Evolutionary conservation across 1,139 yeast species (phyloP).

Genomic region (Chernovozyma aurita): DNA sequence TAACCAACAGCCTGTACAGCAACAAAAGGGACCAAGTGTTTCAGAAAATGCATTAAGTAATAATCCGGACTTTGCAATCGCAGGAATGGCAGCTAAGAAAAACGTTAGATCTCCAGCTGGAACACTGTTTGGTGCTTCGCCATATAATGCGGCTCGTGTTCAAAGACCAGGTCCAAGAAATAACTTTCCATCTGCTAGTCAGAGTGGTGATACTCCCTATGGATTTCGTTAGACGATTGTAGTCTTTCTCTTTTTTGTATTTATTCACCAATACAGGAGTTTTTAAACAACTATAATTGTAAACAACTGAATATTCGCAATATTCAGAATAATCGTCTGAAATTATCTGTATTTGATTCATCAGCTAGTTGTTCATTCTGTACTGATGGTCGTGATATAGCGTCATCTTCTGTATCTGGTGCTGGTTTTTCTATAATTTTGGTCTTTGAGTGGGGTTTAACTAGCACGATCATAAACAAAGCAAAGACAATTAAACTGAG

Average conservation of each 20-base stretch:
- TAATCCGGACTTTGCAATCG: constrained; percentile 50
- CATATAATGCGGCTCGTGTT: constrained; percentile 2
- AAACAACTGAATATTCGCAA: too few species aligned
- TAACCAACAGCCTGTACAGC: constrained; percentile 4
- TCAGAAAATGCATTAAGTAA: constrained; percentile 46
- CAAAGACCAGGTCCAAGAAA: constrained; percentile 3
- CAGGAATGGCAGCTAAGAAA: constrained; percentile 12
- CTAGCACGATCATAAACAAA: constrained; percentile 62
- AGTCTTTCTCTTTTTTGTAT: background rate
- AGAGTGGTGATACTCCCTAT: constrained; percentile 10
- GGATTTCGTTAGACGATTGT: constrained; percentile 6
- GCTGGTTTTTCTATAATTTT: constrained; percentile 16
- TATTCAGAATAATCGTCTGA: too few species aligned
- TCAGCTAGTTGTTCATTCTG: too few species aligned
- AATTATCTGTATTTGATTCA: too few species aligned
- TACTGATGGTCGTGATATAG: too few species aligned
- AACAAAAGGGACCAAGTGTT: constrained; percentile 26
- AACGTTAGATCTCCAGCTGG: constrained; percentile 2
- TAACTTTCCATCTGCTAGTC: constrained; percentile 6
- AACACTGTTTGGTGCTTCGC: constrained; percentile 2
- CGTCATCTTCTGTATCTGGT: background rate
- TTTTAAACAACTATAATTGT: background rate
- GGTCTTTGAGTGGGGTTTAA: constrained; percentile 49
- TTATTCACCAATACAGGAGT: background rate
- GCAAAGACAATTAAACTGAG: constrained; percentile 68